A percentile compares a stretch with the other conserved stretches of the same genome.
Evolutionary conservation across 495 filamentous ascomycete genomes (phyloP).

Genomic region (Apodospora peruviana): DNA sequence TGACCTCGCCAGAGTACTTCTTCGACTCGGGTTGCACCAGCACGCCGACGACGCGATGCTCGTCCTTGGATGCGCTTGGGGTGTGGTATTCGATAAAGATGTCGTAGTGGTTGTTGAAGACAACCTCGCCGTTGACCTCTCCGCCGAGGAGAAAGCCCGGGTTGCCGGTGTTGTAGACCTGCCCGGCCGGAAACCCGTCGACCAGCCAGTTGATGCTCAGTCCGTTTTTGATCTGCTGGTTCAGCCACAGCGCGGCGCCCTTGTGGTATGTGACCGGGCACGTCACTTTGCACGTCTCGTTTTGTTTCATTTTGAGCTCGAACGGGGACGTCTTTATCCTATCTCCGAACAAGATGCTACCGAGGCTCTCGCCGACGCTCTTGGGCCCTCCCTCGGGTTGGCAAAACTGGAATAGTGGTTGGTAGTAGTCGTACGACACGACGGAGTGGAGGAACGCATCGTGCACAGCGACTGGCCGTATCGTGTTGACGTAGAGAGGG

Average conservation of each 20-base stretch:
- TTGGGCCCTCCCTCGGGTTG: slow-evolving; percentile 66
- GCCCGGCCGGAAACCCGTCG: slow-evolving; percentile 87
- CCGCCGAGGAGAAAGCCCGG: slow-evolving; percentile 74
- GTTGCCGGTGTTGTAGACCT: slow-evolving; percentile 85
- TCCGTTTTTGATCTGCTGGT: slow-evolving; percentile 69
- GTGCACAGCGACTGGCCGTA: slow-evolving; percentile 75
- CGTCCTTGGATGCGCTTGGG: slow-evolving; percentile 47
- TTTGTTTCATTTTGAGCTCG: slow-evolving; percentile 73
- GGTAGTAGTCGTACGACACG: slow-evolving; percentile 92
- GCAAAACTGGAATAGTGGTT: slow-evolving; percentile 81
- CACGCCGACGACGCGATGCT: slow-evolving; percentile 86
- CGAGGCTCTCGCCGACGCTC: slow-evolving; percentile 78
- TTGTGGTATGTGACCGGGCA: slow-evolving; percentile 65
- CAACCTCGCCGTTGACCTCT: slow-evolving; percentile 43
- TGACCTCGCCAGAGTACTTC: slow-evolving; percentile 49
- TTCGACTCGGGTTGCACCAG: slow-evolving; percentile 75
- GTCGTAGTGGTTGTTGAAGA: slow-evolving; percentile 89
- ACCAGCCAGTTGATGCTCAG: slow-evolving; percentile 94
- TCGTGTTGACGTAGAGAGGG: slow-evolving; percentile 85
- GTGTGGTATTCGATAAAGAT: slow-evolving; percentile 92
- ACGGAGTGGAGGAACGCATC: slow-evolving; percentile 84
- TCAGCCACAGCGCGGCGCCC: slow-evolving; percentile 71
- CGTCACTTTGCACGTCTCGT: slow-evolving; percentile 78
- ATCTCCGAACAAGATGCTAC: slow-evolving; percentile 95
- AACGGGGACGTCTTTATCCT: slow-evolving; percentile 90